Evolutionary conservation across 768 basidiomycete species (phyloP).

Genomic region (Kondoa subrosea): DNA sequence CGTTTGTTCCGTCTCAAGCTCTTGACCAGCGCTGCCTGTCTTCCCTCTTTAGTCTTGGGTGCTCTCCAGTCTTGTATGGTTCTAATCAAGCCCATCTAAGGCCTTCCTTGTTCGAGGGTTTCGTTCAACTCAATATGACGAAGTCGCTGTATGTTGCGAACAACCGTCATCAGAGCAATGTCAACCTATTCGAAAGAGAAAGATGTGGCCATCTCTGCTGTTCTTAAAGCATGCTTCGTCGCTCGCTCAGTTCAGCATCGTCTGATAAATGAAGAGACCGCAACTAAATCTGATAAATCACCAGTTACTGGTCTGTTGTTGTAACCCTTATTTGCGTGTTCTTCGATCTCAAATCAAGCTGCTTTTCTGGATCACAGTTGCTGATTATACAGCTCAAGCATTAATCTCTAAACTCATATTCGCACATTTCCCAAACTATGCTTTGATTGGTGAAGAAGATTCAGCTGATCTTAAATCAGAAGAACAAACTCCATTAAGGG

Average conservation of each 20-base stretch:
- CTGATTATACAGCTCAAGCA: constrained; percentile 84
- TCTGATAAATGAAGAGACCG: constrained; percentile 64
- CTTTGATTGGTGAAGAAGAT: constrained; percentile 90
- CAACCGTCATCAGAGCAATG: constrained; percentile 1
- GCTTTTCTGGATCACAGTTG: constrained; percentile 44
- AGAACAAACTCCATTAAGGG: constrained; percentile 40
- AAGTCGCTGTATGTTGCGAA: not conserved
- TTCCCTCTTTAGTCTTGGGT: not conserved
- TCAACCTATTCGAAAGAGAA: constrained; percentile 43
- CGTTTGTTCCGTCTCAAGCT: not conserved
- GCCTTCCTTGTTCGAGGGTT: not conserved
- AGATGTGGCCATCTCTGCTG: constrained; percentile 66
- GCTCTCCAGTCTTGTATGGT: not conserved
- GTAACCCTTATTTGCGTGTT: not conserved
- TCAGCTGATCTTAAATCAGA: constrained; percentile 50
- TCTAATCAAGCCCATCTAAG: not conserved
- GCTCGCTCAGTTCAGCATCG: constrained; percentile 73
- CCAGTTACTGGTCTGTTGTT: constrained; percentile 60
- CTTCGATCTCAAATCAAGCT: not conserved
- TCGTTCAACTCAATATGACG: not conserved
- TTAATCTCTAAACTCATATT: constrained; percentile 66
- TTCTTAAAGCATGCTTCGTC: constrained; percentile 64
- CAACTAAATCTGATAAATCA: constrained; percentile 72
- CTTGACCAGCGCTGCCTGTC: not conserved
- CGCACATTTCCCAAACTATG: constrained; percentile 62